Base-by-base conservation (phyloP, 2,329 filamentous ascomycete genomes). In the Fusarium floridanum region DNA sequence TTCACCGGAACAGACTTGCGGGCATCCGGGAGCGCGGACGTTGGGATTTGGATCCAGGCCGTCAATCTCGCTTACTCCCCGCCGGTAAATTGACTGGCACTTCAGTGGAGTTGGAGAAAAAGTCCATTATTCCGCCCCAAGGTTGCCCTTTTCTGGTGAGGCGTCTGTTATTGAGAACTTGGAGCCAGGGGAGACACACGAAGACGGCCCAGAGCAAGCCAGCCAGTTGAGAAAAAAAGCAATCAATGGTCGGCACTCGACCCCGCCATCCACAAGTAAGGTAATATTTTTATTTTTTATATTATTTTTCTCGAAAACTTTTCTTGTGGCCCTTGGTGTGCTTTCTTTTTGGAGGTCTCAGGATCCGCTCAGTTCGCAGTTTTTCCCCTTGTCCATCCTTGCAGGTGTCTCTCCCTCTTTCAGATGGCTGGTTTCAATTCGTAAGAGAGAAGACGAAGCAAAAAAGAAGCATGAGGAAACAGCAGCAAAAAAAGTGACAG, bases 11-110 rank as follows among this genome's bases (percentile, higher is more conserved):
- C 61, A 59, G 68, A 63, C 48, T 77, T 53, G 77, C 76, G 69
- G 73, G 53, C 76, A 78, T 75, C 77, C 77, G 77, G 75, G 60
- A 76, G 57, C 70, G 69, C 67, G 76, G 75, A 78, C 76, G 71
- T 78, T 74, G 70, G 77, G 74, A 79, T 74, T 74, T 71, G 66
- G 66, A 74, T 73, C 75, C 72, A 76, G 72, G 73, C 74, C 75
- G 68, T 82, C 81, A 75, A 82, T 82, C 78, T 82, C 81, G 81
- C 81, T 82, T 78, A 77, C 74, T 73, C 72, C 70, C 78, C 78
- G 76, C 79, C 70, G 79, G 77, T 80, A 82, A 82, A 81, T 80
- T 77, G 73, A 79, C 78, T 76, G 76, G 70, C 75, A 76, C 70
- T 73, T 66, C 68, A 62, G 77, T 78, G 75, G 77, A 73, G 67